Conservation (phyloP, 73 alveolate genomes). For the Paraurostyla sp. region DNA sequence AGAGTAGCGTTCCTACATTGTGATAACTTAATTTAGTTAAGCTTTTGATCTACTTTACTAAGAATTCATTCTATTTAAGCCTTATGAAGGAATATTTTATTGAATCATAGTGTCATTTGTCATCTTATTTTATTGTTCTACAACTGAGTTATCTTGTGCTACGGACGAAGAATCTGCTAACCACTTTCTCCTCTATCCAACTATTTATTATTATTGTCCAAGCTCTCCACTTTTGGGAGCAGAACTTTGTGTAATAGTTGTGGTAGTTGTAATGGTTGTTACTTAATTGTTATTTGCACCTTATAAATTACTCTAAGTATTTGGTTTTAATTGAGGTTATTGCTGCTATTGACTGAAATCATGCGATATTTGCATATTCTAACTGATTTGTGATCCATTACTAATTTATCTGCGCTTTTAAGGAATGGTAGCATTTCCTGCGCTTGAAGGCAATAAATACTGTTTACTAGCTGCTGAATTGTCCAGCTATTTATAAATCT, state of each 20-base stretch:
- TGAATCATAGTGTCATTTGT: background rate
- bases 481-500: background rate
- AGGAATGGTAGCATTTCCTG: conserved; percentile 2
- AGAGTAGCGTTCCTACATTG: background rate
- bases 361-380: background rate
- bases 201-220: background rate
- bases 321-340: background rate
- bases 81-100: background rate
- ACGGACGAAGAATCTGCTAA: background rate
- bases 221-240: background rate
- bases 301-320: background rate
- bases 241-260: conserved; percentile 2
- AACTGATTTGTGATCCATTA: conserved; percentile 26
- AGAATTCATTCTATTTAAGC: background rate
- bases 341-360: background rate
- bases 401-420: conserved; percentile 17
- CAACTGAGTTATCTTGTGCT: background rate
- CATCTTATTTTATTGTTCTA: background rate
- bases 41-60: conserved; percentile 3
- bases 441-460: background rate
- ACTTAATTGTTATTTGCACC: background rate
- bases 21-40: background rate
- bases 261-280: background rate
- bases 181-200: conserved; percentile 24
- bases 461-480: background rate